Evolutionary conservation across 768 basidiomycete species (phyloP).

Genomic region (Boletus speciosus): DNA sequence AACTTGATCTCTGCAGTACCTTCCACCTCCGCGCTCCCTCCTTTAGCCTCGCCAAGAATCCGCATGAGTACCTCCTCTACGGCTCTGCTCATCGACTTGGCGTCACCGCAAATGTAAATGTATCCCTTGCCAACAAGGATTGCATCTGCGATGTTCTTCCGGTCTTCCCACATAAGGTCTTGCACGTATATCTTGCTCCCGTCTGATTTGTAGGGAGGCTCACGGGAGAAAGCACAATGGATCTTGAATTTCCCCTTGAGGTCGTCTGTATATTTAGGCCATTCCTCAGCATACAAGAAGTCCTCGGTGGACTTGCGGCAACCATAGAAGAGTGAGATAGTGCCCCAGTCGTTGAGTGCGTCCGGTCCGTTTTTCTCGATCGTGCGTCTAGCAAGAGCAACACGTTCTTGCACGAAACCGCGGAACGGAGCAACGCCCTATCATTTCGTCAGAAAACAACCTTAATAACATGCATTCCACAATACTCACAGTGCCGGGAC

Average conservation of each 20-base stretch:
- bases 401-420: constrained; percentile 96
- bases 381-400: constrained; percentile 91
- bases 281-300: constrained; percentile 93
- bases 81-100: constrained; percentile 92
- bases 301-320: constrained; percentile 88
- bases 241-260: constrained; percentile 90
- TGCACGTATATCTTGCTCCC: constrained; percentile 99
- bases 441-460: constrained; percentile 8
- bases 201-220: constrained; percentile 80
- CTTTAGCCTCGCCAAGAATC: constrained; percentile 91
- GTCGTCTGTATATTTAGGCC: constrained; percentile 83
- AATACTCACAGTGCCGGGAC: constrained; percentile 88
- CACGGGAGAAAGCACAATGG: constrained; percentile 87
- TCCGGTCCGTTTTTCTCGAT: constrained; percentile 94
- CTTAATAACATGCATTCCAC: neutral
- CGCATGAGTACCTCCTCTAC: constrained; percentile 86
- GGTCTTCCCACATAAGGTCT: constrained; percentile 88
- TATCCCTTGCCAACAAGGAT: constrained; percentile 96
- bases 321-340: constrained; percentile 92
- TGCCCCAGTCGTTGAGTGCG: constrained; percentile 93
- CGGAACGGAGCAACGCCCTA: constrained; percentile 99
- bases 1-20: constrained; percentile 90
- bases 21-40: constrained; percentile 82
- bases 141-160: constrained; percentile 77
- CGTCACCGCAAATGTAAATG: constrained; percentile 95